Percentiles rank a stretch among this genome's conserved stretches.
Evolutionary conservation across 148 eudicot species (phyloP).

Genomic region (Camellia lanceoleosa): DNA sequence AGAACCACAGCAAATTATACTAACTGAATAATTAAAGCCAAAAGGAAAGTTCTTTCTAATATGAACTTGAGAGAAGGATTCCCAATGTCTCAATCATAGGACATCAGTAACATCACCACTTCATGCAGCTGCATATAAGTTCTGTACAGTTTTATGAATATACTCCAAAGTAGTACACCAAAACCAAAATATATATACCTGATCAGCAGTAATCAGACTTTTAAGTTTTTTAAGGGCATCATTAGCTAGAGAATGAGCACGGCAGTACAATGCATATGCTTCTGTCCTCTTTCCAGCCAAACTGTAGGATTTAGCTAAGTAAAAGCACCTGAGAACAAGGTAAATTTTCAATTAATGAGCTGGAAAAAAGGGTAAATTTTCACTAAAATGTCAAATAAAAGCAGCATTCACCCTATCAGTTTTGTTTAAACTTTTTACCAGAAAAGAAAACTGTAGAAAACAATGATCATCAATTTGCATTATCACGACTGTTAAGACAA

Average conservation of each 20-base stretch:
- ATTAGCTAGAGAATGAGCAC: constrained; percentile 71
- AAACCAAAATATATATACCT: constrained; percentile 40
- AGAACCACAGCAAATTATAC: neutral
- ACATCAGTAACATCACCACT: neutral
- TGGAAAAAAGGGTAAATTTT: neutral
- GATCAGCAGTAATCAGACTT: constrained; percentile 39
- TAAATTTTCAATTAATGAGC: neutral
- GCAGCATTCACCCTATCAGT: neutral
- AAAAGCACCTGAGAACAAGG: constrained; percentile 75
- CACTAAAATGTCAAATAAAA: neutral
- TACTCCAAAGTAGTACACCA: constrained; percentile 4
- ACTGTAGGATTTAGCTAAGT: constrained; percentile 91
- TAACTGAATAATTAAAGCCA: neutral
- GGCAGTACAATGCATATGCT: constrained; percentile 77
- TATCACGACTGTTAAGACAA: neutral
- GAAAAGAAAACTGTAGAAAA: neutral
- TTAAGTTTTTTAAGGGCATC: constrained; percentile 51
- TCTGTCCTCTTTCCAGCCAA: constrained; percentile 83
- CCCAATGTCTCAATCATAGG: neutral
- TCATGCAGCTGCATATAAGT: constrained; percentile 7
- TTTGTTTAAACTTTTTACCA: neutral
- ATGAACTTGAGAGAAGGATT: neutral
- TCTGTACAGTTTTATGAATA: neutral
- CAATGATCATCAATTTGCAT: neutral
- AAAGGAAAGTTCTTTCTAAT: neutral